Evolutionary conservation across 2,329 filamentous ascomycete genomes (phyloP).

Genomic region (Fusarium veterinarium): DNA sequence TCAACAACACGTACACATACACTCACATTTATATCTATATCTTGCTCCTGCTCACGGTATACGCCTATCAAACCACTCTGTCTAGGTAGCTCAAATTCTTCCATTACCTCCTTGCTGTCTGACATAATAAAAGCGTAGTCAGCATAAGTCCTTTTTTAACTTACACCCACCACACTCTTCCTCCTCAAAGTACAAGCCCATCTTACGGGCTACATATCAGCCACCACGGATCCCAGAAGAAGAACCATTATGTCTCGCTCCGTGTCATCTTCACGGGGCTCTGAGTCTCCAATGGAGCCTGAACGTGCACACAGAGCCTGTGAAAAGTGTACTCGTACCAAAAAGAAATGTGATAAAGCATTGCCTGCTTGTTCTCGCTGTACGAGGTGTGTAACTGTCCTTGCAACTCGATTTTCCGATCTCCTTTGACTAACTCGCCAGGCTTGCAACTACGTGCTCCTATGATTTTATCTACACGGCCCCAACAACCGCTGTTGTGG

Average conservation of each 20-base stretch:
- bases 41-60: not conserved
- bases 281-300: conserved; percentile 47
- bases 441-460: conserved; percentile 48
- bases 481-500: conserved; percentile 48
- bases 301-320: conserved; percentile 52
- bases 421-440: conserved; percentile 8
- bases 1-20: not conserved
- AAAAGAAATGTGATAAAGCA: conserved; percentile 55
- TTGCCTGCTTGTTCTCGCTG: conserved; percentile 51
- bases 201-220: conserved; percentile 25
- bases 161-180: conserved; percentile 14
- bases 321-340: conserved; percentile 53
- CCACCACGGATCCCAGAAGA: conserved; percentile 35
- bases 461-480: conserved; percentile 54
- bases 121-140: conserved; percentile 29
- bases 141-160: conserved; percentile 7
- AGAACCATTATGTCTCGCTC: conserved; percentile 42
- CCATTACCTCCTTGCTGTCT: conserved; percentile 11
- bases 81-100: conserved; percentile 15
- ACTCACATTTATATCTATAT: not conserved
- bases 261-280: conserved; percentile 44
- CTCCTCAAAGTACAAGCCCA: conserved; percentile 7
- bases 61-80: not conserved
- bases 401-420: not conserved
- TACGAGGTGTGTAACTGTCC: conserved; percentile 44